Evolutionary conservation across 179 eudicot genomes (phyloP), one percentile per base, ranked within the genome.

Genomic region (Amaranthus tricolor): DNA sequence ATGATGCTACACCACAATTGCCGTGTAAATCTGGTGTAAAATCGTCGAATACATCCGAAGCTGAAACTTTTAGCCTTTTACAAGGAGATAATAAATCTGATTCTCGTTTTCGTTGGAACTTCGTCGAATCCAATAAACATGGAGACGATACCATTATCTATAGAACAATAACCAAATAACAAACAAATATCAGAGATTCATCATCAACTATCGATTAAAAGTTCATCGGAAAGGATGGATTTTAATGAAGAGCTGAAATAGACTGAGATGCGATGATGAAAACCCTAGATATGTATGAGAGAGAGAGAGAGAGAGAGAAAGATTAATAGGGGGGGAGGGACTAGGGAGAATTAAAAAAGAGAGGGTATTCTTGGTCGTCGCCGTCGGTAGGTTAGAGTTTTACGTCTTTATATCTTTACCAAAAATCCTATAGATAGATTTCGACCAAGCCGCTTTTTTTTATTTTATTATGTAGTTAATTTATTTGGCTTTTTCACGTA

Each of bases 111-210:
- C 63, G 68, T 53, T 71, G 65, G 48, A 69, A 72, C 52, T 62
- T 24, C 48, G 62, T 50, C 10, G 76, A 51, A 77, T 54, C 63
- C 52, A 66, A 59, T 9, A 43, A 66, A 48, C 11, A 31, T 24
- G 82, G 49, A 12, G 82, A 84, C 57, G 80, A 69, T 49, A 86
- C 89, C 89, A 86, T 86, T 77, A 73, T 73, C 66, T 61, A 24
- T 44, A 43, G 16, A 66, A 60, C 50, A 60, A 16, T 10, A 21
- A 5, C 7, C 44, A 4, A 59, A 59, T 12, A 16, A 59, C 21
- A 59, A 16, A 3, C 62, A 59, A 59, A n/a, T 16, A 59, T 3
- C 21, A n/a, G 2, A 24, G 16, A 6, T 62, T n/a, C 9, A 62
- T 31, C n/a, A 59, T 20, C 12, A 59, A 5, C 66, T n/a, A 24